These are phyloP conservation scores for Effrenium voratum DNA, from an alignment of 73 alveolate species.

Conservation along the genomic window DNA sequence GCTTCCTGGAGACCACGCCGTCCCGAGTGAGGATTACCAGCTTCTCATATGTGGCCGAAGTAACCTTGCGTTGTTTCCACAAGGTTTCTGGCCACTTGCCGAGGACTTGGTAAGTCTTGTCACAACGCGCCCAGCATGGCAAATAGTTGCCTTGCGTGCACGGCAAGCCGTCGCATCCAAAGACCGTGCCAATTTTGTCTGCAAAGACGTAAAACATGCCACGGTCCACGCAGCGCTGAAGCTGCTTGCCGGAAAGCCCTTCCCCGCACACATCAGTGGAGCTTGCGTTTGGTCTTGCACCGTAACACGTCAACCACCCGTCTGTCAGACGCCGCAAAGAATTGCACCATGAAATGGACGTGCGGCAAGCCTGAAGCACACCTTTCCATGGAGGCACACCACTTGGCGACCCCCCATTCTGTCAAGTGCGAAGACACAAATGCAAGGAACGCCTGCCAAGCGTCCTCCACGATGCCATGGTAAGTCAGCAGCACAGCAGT, in stretches of 20 bases:
- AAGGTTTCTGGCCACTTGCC: too few species aligned
- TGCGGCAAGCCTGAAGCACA: not conserved
- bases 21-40: too few species aligned
- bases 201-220: slow-evolving; percentile 1
- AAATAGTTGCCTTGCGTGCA: not conserved
- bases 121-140: slow-evolving; percentile 20
- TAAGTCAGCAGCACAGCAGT: not conserved
- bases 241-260: not conserved
- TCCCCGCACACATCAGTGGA: not conserved
- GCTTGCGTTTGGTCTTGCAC: not conserved
- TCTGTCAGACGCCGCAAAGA: too few species aligned
- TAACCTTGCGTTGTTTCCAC: too few species aligned
- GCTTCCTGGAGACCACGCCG: too few species aligned
- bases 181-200: not conserved
- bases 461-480: not conserved
- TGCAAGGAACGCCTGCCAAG: not conserved
- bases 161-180: not conserved
- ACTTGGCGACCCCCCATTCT: not conserved
- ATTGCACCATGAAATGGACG: too few species aligned
- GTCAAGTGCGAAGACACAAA: not conserved
- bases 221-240: not conserved
- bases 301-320: not conserved
- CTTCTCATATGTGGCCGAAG: too few species aligned
- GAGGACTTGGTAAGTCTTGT: too few species aligned
- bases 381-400: not conserved